Base-by-base conservation (phyloP, 2,329 filamentous ascomycete species). In the Cadophora gregata region DNA sequence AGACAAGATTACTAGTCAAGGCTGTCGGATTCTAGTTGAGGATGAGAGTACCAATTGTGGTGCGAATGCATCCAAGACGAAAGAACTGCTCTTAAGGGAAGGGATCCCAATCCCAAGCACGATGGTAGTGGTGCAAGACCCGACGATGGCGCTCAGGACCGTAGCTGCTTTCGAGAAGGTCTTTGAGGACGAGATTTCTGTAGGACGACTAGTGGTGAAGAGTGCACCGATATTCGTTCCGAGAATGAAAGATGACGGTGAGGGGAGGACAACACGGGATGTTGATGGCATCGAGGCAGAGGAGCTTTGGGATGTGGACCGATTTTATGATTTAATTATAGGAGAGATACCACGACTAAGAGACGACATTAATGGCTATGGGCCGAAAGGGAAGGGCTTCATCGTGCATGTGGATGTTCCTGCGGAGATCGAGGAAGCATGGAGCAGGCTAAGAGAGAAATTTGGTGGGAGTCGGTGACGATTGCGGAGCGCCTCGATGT, bases 11-110 rank as follows among this genome's bases (percentile, higher is more conserved):
- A 71, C 64, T 12, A 67, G 60, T 74, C 76, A 16, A 68, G 65
- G 21, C 72, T 76, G 77, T 21, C 70, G 62, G 8, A 73, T 82
- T 24, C 70, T 82, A 3, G 63, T 82, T 8, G 81, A 83, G 65
- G 78, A 81, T 53, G 66, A 75, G n/a, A 82, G 80, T 0, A 82
- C 80, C 0, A 83, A 83, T 65, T 82, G 81, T 67, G 81, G 81
- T 19, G 77, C 77, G 14, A 83, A 83, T 69, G 81, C 81, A 5
- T 70, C 71, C 1, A 75, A 80, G 50, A 78, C 77, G 24, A 70
- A 74, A 4, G 74, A 74, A 8, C 62, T 81, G 4, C 75, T 83
- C 1, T 76, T 79, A n/a, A 64, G 59, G 1, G 36, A 63, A 0
- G 59, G 45, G 4, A 21, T 63, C 7, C n/a, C 51, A 24, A 33